Base-by-base conservation (phyloP, 257 asterid genomes). In the Striga asiatica region DNA sequence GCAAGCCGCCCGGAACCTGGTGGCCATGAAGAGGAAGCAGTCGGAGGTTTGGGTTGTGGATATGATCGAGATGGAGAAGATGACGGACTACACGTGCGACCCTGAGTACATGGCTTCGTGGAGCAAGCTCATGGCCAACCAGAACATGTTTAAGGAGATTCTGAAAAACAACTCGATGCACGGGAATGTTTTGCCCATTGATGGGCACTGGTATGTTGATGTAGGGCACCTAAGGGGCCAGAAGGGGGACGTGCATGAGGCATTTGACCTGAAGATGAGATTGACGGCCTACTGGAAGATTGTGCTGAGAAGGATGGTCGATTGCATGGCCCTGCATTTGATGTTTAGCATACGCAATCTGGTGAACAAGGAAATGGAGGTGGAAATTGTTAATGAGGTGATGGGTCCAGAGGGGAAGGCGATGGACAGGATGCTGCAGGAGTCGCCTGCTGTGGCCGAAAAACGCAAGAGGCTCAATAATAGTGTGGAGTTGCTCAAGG, bases 191-290 rank as follows among this genome's bases (percentile, higher is more conserved):
- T 6, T 2, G 12, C 17, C 10, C 0, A 31, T 43, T 0, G 61
- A 14, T 0, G 63, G 34, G 1, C 35, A 55, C 1, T 72, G 72
- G 1, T 8, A n/a, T 0, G 29, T 69, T 0, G 29, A 69, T 0
- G 22, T 66, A 0, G 41, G 6, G 2, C 76, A 69, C 22, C 21
- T 74, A 18, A 17, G 27, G 1, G 2, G 17, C 4, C 37, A 0
- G 0, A 22, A 0, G 19, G 60, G 0, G 0, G 22, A 10, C 0
- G 70, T 31, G 7, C 65, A 61, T 0, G 76, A 66, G 27, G 79
- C 79, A 0, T 74, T 65, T 12, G 79, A 69, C 6, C 0, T 74
- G 52, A 74, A 61, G 38, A 69, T 74, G 76, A 66, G 71, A 50
- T 32, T 74, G 32, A 35, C 45, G 0, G 71, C 71, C 0, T 72